Evolutionary conservation across 2,329 filamentous ascomycete species (phyloP).

Genomic region (Clarireedia homoeocarpa): DNA sequence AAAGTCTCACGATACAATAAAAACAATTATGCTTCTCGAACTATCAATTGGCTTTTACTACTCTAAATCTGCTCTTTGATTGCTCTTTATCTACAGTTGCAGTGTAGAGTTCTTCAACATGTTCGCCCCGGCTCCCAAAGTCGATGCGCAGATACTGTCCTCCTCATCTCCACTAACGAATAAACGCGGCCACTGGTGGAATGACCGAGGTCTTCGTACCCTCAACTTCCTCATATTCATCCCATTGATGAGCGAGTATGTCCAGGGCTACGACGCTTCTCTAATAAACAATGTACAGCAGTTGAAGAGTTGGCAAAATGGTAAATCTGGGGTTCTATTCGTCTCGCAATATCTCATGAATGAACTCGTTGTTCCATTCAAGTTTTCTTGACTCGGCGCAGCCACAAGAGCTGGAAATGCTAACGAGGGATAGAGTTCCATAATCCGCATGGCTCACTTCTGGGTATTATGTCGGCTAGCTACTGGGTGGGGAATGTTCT

Average conservation of each 20-base stretch:
- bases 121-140: not conserved
- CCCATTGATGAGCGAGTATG: conserved; percentile 18
- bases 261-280: conserved; percentile 15
- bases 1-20: too few relatives aligned
- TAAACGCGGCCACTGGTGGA: conserved; percentile 14
- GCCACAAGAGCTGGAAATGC: not conserved
- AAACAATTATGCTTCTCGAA: too few relatives aligned
- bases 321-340: not conserved
- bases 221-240: conserved; percentile 17
- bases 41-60: too few relatives aligned
- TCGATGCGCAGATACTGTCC: not conserved
- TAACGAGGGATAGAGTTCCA: conserved; percentile 13
- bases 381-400: not conserved
- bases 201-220: conserved; percentile 11
- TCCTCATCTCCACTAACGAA: conserved; percentile 10
- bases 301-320: conserved; percentile 12
- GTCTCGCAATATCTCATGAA: not conserved
- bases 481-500: conserved; percentile 17
- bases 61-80: too few relatives aligned
- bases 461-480: conserved; percentile 14
- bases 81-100: too few relatives aligned
- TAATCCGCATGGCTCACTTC: conserved; percentile 11
- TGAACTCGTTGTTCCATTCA: not conserved
- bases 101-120: not conserved
- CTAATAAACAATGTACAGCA: conserved; percentile 18